Evolutionary conservation across 371 early-diverging fungal genomes (phyloP), one percentile per base, ranked within the genome.

Genomic region (Rhizopus sp.): DNA sequence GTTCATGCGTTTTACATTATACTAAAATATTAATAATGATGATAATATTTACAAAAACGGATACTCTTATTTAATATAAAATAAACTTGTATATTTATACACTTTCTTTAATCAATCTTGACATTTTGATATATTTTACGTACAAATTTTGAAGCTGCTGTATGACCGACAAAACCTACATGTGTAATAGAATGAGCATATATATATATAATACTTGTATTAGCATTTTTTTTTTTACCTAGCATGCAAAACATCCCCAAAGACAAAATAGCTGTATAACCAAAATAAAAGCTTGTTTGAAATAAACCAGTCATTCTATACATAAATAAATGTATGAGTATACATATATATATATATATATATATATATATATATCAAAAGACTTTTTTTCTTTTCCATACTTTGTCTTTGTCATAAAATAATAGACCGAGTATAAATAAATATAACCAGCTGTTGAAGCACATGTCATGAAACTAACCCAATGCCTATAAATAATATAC

Each of bases 221-320:
- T n/a, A n/a, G n/a, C n/a, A n/a, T n/a, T n/a, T n/a, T n/a, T n/a
- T n/a, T n/a, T n/a, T n/a, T n/a, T n/a, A 75, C 91, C 93, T 33
- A 91, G 68, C 77, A 90, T 84, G 55, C 83, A 70, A 53, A 87
- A 87, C 64, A 89, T 72, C 31, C 82, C 82, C 62, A 89, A 72
- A 17, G 90, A 84, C 29, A 82, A 69, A 38, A 91, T 63, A 1
- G 77, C 86, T 3, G 89, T 88, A 64, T 93, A 89, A 34, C 90
- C 92, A 80, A 93, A 93, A 64, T 90, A 93, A 66, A 87, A 93
- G 31, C 82, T 82, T 7, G 86, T 84, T 59, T 93, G 92, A 68
- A 93, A 91, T 45, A 86, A 56, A 10, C 93, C 93, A 50, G 87
- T 82, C 93, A 93, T 93, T 64, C 90, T 89, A 64, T 16, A n/a